A percentile compares a stretch with the other conserved stretches of the same genome.
Conservation (phyloP, 768 basidiomycete genomes). For the Leccinum uliginosum region DNA sequence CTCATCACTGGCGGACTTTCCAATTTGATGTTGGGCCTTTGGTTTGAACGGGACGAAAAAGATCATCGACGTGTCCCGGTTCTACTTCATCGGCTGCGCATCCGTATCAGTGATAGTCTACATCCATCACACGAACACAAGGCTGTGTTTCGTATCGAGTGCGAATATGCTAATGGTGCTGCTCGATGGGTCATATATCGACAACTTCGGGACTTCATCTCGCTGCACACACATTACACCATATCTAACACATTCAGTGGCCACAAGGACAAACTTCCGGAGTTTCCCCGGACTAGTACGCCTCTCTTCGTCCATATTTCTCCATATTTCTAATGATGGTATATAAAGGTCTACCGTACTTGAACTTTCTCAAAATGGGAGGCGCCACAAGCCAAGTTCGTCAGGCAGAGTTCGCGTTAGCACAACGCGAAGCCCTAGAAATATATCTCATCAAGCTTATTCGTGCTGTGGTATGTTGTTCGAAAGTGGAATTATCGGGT, state of each 20-base stretch:
- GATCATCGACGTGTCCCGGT: conserved; percentile 76
- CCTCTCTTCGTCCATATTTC: neutral
- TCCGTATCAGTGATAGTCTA: conserved; percentile 82
- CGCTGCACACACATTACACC: conserved; percentile 84
- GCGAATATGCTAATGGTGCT: conserved; percentile 92
- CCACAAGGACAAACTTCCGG: conserved; percentile 74
- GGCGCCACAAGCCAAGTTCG: conserved; percentile 48
- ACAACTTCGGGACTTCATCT: conserved; percentile 87
- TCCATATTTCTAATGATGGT: neutral
- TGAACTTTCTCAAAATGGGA: conserved; percentile 78
- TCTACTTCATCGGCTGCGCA: conserved; percentile 74
- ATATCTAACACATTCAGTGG: conserved; percentile 78
- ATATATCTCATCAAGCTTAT: conserved; percentile 86
- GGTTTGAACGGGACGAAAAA: conserved; percentile 86
- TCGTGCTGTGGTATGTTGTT: conserved; percentile 70
- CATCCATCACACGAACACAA: conserved; percentile 74
- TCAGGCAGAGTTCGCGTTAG: conserved; percentile 71
- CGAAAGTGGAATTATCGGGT: neutral
- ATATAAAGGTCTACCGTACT: conserved; percentile 73
- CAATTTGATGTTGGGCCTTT: conserved; percentile 71
- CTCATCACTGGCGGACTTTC: conserved; percentile 78
- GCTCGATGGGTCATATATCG: conserved; percentile 95
- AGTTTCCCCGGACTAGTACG: conserved; percentile 83
- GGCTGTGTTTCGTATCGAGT: conserved; percentile 87
- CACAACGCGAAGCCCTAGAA: conserved; percentile 81